Conservation (phyloP, 768 basidiomycete species). For the Galerina sulciceps region DNA sequence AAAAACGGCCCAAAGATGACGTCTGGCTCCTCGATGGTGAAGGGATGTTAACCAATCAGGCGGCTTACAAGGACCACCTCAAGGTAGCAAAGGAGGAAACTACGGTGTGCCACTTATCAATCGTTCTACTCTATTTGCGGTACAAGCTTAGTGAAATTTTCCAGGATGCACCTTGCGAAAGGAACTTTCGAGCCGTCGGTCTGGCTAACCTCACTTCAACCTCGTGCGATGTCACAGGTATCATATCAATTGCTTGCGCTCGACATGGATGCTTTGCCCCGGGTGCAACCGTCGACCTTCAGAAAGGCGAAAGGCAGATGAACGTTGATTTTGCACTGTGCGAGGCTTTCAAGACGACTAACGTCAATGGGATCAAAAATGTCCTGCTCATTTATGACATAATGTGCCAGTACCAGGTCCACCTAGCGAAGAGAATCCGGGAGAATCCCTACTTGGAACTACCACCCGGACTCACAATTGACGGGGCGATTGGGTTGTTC, state of each 20-base stretch:
- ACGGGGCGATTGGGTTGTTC: slow-evolving; percentile 26
- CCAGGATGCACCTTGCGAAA: neutral
- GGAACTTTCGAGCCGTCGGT: neutral
- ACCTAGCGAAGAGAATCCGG: too few species aligned
- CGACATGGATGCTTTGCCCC: slow-evolving; percentile 21
- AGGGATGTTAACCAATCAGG: too few species aligned
- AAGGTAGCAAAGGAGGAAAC: too few species aligned
- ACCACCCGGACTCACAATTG: slow-evolving; percentile 1
- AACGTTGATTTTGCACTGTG: slow-evolving; percentile 21
- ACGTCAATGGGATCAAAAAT: neutral
- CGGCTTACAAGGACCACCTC: too few species aligned
- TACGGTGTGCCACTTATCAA: too few species aligned
- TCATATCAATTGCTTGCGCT: slow-evolving; percentile 27
- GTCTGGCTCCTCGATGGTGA: too few species aligned
- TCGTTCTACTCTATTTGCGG: too few species aligned
- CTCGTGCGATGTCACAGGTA: slow-evolving; percentile 30
- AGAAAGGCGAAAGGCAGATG: slow-evolving; percentile 24
- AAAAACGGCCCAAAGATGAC: too few species aligned
- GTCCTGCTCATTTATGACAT: slow-evolving; percentile 17
- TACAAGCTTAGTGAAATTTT: neutral
- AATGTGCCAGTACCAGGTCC: slow-evolving; percentile 13
- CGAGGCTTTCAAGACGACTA: slow-evolving; percentile 7
- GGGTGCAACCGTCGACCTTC: slow-evolving; percentile 16
- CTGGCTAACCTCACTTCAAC: neutral
- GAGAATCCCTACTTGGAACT: too few species aligned